A percentile compares a stretch with the other conserved stretches of the same genome.
Conservation (phyloP, 805 yeast genomes). For the Kluyveromyces lactis region DNA sequence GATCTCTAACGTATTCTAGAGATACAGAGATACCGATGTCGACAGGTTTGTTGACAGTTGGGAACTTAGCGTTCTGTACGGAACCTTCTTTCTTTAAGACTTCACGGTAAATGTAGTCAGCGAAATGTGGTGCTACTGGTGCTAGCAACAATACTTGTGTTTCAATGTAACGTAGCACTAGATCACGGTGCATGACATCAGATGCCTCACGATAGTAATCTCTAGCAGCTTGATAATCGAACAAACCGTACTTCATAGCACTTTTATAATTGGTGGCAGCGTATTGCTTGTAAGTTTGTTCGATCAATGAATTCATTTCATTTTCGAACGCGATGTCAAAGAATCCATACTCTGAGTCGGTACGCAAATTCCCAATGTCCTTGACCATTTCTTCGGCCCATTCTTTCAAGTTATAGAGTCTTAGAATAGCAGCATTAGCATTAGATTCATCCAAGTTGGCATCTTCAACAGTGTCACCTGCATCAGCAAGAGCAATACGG, state of each 20-base stretch:
- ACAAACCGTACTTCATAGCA: conserved; percentile 84
- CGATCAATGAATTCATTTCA: conserved; percentile 80
- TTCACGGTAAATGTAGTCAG: conserved; percentile 84
- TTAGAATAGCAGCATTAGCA: conserved; percentile 95
- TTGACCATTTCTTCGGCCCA: conserved; percentile 81
- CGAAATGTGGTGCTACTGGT: conserved; percentile 94
- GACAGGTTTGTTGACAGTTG: conserved; percentile 61
- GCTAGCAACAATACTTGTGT: conserved; percentile 75
- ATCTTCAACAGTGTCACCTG: conserved; percentile 95
- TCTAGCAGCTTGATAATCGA: conserved; percentile 91
- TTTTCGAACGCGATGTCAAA: conserved; percentile 87
- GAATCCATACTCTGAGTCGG: conserved; percentile 48
- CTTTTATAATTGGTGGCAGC: conserved; percentile 70
- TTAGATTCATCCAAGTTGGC: conserved; percentile 95
- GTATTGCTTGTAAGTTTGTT: conserved; percentile 65
- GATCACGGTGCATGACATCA: conserved; percentile 69
- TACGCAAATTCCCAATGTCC: conserved; percentile 44
- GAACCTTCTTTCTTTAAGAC: conserved; percentile 57
- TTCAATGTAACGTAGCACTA: conserved; percentile 76
- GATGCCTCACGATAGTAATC: conserved; percentile 87
- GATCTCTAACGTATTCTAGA: conserved; percentile 67
- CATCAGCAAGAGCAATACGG: conserved; percentile 96
- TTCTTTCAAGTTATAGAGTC: conserved; percentile 85
- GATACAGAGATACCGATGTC: conserved; percentile 56
- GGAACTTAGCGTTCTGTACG: conserved; percentile 73